Conservation (phyloP, 192 early-diverging fungal genomes). For the Backusella parvicylindrica region DNA sequence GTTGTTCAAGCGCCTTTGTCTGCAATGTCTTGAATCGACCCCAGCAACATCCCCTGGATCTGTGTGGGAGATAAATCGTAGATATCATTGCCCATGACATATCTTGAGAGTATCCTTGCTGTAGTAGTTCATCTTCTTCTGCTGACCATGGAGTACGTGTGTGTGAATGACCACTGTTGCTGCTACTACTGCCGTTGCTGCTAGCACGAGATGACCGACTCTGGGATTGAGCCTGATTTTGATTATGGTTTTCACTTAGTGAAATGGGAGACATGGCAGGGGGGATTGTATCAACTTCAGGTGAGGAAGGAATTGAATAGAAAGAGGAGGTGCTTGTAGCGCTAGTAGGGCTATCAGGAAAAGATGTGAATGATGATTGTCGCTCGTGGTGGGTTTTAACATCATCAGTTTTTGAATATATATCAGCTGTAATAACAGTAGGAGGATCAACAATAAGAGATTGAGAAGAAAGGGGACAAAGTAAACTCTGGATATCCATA, state of each 20-base stretch:
- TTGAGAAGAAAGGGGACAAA: background rate
- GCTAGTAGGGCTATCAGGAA: conserved; percentile 2
- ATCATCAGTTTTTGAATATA: background rate
- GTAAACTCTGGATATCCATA: conserved; percentile 16
- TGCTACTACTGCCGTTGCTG: background rate
- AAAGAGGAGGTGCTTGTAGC: background rate
- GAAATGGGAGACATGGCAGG: background rate
- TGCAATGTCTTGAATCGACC: conserved; percentile 28
- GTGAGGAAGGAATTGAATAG: background rate
- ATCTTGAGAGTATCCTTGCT: conserved; percentile 22
- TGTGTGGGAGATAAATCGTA: conserved; percentile 17
- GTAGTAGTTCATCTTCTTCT: conserved; percentile 24
- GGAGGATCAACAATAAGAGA: background rate
- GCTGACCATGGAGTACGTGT: conserved; percentile 23
- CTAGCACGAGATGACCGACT: background rate
- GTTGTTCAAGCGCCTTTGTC: conserved; percentile 11
- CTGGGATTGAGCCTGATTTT: background rate
- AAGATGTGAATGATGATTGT: background rate
- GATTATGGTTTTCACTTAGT: background rate
- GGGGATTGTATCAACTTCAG: background rate
- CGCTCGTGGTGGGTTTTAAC: background rate
- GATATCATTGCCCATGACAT: conserved; percentile 29
- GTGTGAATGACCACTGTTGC: background rate
- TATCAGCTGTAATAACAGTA: background rate
- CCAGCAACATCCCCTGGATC: conserved; percentile 29